A percentile compares a stretch with the other conserved stretches of the same genome.
Evolutionary conservation across 257 asterid genomes (phyloP).

Genomic region (Solanum etuberosum): DNA sequence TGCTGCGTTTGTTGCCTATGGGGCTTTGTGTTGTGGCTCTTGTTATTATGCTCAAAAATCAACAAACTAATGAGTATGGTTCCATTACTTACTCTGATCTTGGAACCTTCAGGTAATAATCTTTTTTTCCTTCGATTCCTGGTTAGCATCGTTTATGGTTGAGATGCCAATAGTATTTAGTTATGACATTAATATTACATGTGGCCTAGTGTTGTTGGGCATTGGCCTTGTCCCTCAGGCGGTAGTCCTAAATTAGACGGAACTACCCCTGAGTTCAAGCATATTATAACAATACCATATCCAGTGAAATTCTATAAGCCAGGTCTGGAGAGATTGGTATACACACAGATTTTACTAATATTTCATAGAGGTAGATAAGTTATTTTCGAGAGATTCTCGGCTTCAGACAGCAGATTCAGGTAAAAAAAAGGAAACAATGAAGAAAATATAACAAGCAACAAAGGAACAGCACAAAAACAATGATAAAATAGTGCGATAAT

Average conservation of each 20-base stretch:
- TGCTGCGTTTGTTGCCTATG: constrained; percentile 62
- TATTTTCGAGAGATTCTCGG: too few species aligned
- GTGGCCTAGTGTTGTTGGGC: not conserved
- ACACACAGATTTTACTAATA: too few species aligned
- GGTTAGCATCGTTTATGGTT: not conserved
- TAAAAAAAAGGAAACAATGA: too few species aligned
- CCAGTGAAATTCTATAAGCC: not conserved
- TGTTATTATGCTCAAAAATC: constrained; percentile 71
- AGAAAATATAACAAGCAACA: too few species aligned
- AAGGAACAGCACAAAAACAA: too few species aligned
- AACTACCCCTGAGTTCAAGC: not conserved
- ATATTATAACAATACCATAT: too few species aligned
- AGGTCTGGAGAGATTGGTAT: not conserved
- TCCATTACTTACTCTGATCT: constrained; percentile 64
- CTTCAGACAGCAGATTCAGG: too few species aligned
- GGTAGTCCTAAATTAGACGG: not conserved
- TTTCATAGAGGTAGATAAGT: not conserved
- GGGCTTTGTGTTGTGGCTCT: constrained; percentile 65
- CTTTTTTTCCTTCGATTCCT: not conserved
- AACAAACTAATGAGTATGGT: constrained; percentile 62
- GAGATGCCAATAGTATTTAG: not conserved
- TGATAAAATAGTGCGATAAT: not conserved
- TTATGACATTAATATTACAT: not conserved
- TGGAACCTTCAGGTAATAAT: constrained; percentile 60
- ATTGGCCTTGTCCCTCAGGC: not conserved